phyloP scores from a whole-genome alignment of 2,329 filamentous ascomycete genomes.

The Ustilaginoidea virens region DNA sequence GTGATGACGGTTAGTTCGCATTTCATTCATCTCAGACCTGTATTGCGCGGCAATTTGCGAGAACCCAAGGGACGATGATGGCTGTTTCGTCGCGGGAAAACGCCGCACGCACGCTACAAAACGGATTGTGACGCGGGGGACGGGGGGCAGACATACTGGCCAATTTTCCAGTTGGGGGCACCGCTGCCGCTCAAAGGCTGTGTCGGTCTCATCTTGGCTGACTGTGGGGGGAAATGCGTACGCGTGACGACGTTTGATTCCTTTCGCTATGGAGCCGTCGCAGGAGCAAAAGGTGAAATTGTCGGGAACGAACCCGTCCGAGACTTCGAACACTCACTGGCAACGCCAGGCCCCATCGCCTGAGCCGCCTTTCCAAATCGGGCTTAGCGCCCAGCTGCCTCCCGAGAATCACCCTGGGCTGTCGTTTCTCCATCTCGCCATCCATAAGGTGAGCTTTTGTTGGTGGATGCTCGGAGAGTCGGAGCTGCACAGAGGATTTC shows the following conservation, averaged over 20 bases:
- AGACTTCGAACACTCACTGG: too few relatives aligned
- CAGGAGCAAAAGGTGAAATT: neutral
- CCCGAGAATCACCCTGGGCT: slow-evolving; percentile 11
- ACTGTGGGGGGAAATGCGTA: slow-evolving; percentile 10
- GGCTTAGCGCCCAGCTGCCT: slow-evolving; percentile 13
- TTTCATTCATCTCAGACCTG: too few relatives aligned
- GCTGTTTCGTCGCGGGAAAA: slow-evolving; percentile 24
- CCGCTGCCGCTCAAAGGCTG: slow-evolving; percentile 20
- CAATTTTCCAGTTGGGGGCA: slow-evolving; percentile 16
- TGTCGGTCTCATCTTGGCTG: slow-evolving; percentile 25
- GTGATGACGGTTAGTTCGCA: slow-evolving; percentile 14
- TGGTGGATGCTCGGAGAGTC: too few relatives aligned
- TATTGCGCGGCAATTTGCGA: neutral
- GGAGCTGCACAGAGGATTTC: too few relatives aligned
- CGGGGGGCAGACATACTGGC: slow-evolving; percentile 17
- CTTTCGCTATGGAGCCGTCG: slow-evolving; percentile 13
- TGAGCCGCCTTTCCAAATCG: slow-evolving; percentile 19
- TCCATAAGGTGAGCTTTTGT: too few relatives aligned
- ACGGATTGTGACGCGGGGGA: neutral
- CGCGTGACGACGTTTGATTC: slow-evolving; percentile 10
- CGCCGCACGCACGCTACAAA: neutral
- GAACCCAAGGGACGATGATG: slow-evolving; percentile 62
- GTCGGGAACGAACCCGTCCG: too few relatives aligned
- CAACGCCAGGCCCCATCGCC: too few relatives aligned
- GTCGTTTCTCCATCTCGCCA: too few relatives aligned